Evolutionary conservation across 2,329 filamentous ascomycete species (phyloP), one percentile per base, ranked within the genome.

Genomic region (Colletotrichum sp.): DNA sequence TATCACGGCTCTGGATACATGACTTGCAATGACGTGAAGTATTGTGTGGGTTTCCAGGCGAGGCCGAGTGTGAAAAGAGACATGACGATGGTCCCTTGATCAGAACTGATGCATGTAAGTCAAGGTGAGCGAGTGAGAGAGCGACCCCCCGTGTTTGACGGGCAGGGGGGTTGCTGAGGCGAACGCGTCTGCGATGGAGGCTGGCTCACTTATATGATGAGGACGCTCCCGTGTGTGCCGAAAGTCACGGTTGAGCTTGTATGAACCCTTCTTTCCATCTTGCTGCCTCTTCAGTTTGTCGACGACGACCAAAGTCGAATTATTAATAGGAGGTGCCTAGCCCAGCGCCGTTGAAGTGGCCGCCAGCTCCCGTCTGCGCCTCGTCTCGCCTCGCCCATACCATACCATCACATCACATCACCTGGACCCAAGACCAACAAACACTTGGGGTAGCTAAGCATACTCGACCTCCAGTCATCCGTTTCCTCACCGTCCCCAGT

Each of bases 281-380:
- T 60, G 28, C 52, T 55, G 21, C 18, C 43, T 48, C 56, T 38
- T 24, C 21, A 15, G 0, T 43, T n/a, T 43, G 38, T 16, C 52
- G 1, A 13, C 26, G 24, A 65, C 38, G 43, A 28, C n/a, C 36
- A 32, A 48, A 66, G 43, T 70, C 26, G 60, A 62, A 43, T 75
- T 56, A 62, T 66, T 55, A 56, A 72, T 66, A 62, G 68, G 68
- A 43, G 69, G 18, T 18, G 38, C n/a, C 70, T 74, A 66, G 38
- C 28, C 34, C 38, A 61, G 34, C 55, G 55, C 68, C 52, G 26
- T 61, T 38, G 55, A 66, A 75, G 68, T 66, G 52, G 61, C 38
- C 61, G 52, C 48, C 60, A 60, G 34, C 30, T 70, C 60, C 66
- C 34, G 67, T 43, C 61, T 34, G 60, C 61, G 52, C 68, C 72